Percentiles rank a stretch among this genome's conserved stretches.
Evolutionary conservation across 495 filamentous ascomycete species (phyloP).

Genomic region (Podospora bellae-mahoneyi): DNA sequence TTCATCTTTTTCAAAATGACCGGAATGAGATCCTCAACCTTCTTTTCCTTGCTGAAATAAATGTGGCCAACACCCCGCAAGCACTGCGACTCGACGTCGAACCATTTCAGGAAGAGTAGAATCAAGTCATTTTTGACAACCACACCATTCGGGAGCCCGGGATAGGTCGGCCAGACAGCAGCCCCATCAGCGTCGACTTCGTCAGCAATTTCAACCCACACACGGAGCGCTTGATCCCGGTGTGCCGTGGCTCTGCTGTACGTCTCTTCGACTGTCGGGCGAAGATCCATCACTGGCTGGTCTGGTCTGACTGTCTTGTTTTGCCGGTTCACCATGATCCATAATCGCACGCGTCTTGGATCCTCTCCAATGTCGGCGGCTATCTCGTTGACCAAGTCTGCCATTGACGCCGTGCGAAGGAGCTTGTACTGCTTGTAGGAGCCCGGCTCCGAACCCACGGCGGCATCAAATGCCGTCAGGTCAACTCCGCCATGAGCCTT

Average conservation of each 20-base stretch:
- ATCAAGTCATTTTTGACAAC: conserved; percentile 55
- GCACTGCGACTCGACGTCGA: conserved; percentile 71
- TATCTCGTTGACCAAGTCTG: conserved; percentile 65
- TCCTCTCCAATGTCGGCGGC: conserved; percentile 65
- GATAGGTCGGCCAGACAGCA: conserved; percentile 61
- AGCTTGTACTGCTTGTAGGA: conserved; percentile 65
- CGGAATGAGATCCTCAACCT: conserved; percentile 79
- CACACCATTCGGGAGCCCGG: conserved; percentile 44
- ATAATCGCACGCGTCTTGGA: conserved; percentile 68
- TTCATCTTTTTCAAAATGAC: conserved; percentile 79
- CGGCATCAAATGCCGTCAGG: conserved; percentile 65
- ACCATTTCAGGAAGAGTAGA: conserved; percentile 88
- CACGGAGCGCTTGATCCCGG: conserved; percentile 67
- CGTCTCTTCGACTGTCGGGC: conserved; percentile 81
- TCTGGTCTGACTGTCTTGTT: conserved; percentile 95
- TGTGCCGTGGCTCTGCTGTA: conserved; percentile 56
- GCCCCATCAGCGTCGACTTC: conserved; percentile 60
- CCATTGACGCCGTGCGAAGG: conserved; percentile 66
- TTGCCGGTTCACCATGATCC: conserved; percentile 97
- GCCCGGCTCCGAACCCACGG: conserved; percentile 51
- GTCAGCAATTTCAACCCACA: conserved; percentile 80
- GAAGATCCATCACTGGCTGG: conserved; percentile 68
- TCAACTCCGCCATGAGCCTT: conserved; percentile 79
- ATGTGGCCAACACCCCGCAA: conserved; percentile 73
- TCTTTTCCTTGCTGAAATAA: conserved; percentile 82